Percentiles rank a stretch among this genome's conserved stretches.
phyloP scores from a whole-genome alignment of 2,329 filamentous ascomycete genomes.

The Lachnellula cervina region DNA sequence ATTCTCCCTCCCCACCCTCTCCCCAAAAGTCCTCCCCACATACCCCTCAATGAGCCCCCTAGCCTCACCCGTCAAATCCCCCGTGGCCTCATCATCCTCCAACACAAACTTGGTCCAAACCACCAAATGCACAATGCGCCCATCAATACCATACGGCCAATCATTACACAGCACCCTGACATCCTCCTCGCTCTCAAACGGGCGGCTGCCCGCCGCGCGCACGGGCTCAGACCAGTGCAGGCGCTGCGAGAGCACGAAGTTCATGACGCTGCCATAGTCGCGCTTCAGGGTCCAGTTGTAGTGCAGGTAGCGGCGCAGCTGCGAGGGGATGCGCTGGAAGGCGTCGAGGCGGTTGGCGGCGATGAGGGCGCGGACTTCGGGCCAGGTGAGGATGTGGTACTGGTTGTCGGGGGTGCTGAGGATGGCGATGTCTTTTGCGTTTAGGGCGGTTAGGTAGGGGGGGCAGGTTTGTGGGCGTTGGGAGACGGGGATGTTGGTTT shows the following conservation, averaged over 20 bases:
- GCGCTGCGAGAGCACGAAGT: slow-evolving; percentile 67
- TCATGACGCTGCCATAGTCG: slow-evolving; percentile 70
- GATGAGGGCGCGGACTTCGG: slow-evolving; percentile 58
- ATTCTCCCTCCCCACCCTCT: slow-evolving; percentile 44
- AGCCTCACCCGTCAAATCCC: slow-evolving; percentile 60
- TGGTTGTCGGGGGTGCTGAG: slow-evolving; percentile 65
- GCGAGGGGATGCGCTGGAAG: slow-evolving; percentile 72
- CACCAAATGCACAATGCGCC: slow-evolving; percentile 74
- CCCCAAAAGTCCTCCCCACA: slow-evolving; percentile 62
- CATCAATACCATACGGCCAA: slow-evolving; percentile 87
- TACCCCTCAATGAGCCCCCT: slow-evolving; percentile 64
- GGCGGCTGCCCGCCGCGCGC: slow-evolving; percentile 32
- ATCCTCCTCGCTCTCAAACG: slow-evolving; percentile 40
- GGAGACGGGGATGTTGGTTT: slow-evolving; percentile 65
- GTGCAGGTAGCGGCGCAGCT: slow-evolving; percentile 71
- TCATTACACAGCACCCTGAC: slow-evolving; percentile 80
- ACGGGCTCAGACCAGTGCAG: slow-evolving; percentile 61
- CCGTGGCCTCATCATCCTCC: slow-evolving; percentile 55
- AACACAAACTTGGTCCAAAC: slow-evolving; percentile 90
- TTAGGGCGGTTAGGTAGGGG: slow-evolving; percentile 58
- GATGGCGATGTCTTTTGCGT: slow-evolving; percentile 64
- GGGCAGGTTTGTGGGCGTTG: slow-evolving; percentile 66
- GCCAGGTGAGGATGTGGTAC: slow-evolving; percentile 64
- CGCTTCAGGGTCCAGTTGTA: slow-evolving; percentile 61
- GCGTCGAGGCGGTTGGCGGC: slow-evolving; percentile 62